Conservation (phyloP, 2,329 filamentous ascomycete genomes). For the Diaporthe sp. region DNA sequence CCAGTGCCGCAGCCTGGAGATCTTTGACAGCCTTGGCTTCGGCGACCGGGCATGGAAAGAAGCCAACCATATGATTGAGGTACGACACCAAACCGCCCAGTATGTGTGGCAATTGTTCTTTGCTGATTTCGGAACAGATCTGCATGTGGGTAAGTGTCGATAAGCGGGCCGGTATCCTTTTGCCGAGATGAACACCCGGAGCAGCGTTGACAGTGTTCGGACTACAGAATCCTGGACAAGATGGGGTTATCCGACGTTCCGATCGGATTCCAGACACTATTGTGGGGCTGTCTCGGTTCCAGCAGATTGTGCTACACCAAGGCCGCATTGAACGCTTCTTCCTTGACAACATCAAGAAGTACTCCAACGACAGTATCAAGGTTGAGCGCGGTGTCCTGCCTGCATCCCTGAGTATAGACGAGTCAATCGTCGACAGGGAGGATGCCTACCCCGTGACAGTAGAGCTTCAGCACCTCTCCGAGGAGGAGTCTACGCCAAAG, state of each 20-base stretch:
- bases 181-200: background rate
- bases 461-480: slow-evolving; percentile 67
- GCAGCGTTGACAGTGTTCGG: slow-evolving; percentile 44
- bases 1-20: slow-evolving; percentile 77
- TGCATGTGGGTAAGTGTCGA: slow-evolving; percentile 49
- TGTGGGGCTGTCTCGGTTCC: slow-evolving; percentile 72
- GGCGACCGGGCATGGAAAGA: slow-evolving; percentile 75
- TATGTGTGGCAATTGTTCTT: background rate
- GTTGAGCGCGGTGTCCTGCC: slow-evolving; percentile 75
- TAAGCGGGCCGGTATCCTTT: background rate
- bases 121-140: slow-evolving; percentile 42
- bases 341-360: slow-evolving; percentile 70
- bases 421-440: slow-evolving; percentile 61
- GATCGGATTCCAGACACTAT: slow-evolving; percentile 75
- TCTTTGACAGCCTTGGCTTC: slow-evolving; percentile 81
- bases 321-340: slow-evolving; percentile 79
- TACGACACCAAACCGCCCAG: slow-evolving; percentile 48
- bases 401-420: slow-evolving; percentile 67
- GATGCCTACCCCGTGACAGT: slow-evolving; percentile 73
- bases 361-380: slow-evolving; percentile 61
- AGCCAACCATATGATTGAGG: slow-evolving; percentile 78
- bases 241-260: slow-evolving; percentile 69
- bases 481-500: slow-evolving; percentile 69
- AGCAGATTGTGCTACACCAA: slow-evolving; percentile 78
- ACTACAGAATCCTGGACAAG: slow-evolving; percentile 73